phyloP scores from a whole-genome alignment of 164 flowering plant species.

The Umbellularia californica region DNA sequence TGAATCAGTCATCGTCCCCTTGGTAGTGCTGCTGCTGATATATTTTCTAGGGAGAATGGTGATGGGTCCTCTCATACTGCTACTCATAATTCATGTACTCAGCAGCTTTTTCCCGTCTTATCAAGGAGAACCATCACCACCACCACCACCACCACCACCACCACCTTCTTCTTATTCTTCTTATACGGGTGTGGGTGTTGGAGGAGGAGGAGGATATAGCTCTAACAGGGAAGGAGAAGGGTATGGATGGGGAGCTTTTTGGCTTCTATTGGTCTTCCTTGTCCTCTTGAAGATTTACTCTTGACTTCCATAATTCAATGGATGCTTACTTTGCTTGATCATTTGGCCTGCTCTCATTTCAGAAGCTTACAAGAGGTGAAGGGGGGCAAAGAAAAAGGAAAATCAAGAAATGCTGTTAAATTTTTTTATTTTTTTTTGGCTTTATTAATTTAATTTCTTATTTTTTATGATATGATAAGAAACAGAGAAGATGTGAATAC shows the following conservation, averaged over 20 bases:
- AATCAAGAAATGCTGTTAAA: no score
- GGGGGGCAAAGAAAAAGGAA: no score
- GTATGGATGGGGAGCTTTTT: conserved; percentile 8
- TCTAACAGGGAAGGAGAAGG: conserved; percentile 7
- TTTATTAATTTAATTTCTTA: no score
- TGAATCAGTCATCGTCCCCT: conserved; percentile 6
- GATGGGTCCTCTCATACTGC: conserved; percentile 18
- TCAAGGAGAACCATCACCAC: background rate
- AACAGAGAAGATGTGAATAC: no score
- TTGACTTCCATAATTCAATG: background rate
- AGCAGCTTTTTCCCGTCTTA: conserved; percentile 18
- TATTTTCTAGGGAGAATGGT: conserved; percentile 5
- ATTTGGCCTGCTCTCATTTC: no score
- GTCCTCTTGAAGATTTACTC: background rate
- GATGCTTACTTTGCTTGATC: no score
- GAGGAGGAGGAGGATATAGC: background rate
- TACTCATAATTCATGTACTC: conserved; percentile 25
- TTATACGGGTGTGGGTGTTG: background rate
- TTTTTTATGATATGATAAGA: no score
- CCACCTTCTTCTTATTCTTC: background rate
- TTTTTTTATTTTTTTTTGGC: no score
- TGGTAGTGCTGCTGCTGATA: conserved; percentile 2
- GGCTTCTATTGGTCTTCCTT: conserved; percentile 9
- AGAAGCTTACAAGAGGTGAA: no score
- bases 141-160: background rate